Evolutionary conservation across 108 stramenopile genomes (phyloP).

Genomic region (Cyclostephanos tholiformis): DNA sequence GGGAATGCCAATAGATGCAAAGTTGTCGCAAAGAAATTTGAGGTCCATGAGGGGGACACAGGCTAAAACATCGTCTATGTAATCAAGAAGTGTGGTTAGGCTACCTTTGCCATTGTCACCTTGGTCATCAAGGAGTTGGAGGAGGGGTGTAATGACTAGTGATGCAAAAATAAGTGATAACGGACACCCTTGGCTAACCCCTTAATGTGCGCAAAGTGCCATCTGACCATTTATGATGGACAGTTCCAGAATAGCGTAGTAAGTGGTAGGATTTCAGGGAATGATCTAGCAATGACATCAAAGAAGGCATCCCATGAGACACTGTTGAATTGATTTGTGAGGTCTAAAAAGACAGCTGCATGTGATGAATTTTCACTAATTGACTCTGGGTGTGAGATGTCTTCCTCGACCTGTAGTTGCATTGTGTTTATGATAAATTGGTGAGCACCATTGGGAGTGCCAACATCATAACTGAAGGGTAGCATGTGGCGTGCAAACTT

Average conservation of each 20-base stretch:
- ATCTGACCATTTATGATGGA: neutral
- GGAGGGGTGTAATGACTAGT: constrained; percentile 7
- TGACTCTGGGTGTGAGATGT: no score
- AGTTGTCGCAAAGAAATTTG: neutral
- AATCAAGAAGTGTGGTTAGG: neutral
- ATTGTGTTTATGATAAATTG: no score
- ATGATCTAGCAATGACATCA: no score
- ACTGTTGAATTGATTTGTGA: no score
- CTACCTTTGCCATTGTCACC: neutral
- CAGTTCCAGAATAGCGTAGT: neutral
- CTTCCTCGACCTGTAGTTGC: no score
- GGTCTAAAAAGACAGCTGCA: no score
- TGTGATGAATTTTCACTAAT: no score
- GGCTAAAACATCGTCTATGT: neutral
- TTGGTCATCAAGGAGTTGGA: constrained; percentile 7
- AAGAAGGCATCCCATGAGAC: no score
- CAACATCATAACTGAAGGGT: neutral
- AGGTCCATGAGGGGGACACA: neutral
- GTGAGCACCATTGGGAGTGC: no score
- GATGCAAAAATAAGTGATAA: constrained; percentile 19
- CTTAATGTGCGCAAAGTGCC: constrained; percentile 3
- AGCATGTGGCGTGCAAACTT: neutral
- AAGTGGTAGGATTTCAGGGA: neutral
- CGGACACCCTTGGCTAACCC: constrained; percentile 31
- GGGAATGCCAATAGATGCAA: neutral